These are phyloP conservation scores for Betula pendula DNA, from an alignment of 306 rosid genomes.

Conservation along the genomic window DNA sequence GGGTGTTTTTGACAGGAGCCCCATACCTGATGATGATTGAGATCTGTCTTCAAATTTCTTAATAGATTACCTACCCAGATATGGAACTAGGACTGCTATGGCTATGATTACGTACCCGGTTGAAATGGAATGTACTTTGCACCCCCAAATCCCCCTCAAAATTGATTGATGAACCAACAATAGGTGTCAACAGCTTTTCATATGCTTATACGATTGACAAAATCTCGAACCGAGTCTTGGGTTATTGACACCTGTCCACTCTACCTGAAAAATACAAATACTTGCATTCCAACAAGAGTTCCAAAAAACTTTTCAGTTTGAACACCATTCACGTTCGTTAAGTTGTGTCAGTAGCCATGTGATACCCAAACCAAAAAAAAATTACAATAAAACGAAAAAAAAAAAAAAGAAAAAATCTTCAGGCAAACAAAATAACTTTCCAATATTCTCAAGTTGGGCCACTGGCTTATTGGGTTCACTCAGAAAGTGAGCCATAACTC, in stretches of 20 bases:
- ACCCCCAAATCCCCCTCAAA: constrained; percentile 16
- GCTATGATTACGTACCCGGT: constrained; percentile 34
- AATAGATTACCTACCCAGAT: constrained; percentile 12
- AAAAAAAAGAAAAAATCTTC: too few species aligned
- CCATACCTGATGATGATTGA: constrained; percentile 33
- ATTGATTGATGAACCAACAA: constrained; percentile 32
- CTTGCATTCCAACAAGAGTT: neutral
- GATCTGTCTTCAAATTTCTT: neutral
- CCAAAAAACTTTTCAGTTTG: neutral
- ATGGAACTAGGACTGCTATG: constrained; percentile 24
- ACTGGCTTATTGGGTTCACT: neutral
- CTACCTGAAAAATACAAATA: constrained; percentile 1
- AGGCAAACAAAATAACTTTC: too few species aligned
- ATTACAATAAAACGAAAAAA: too few species aligned
- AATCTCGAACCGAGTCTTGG: neutral
- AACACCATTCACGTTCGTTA: neutral
- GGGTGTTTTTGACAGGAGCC: constrained; percentile 33
- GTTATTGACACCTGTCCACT: constrained; percentile 24
- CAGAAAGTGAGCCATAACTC: too few species aligned
- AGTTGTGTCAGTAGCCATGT: neutral
- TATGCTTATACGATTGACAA: neutral
- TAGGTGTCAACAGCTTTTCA: constrained; percentile 1
- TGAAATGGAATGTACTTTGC: constrained; percentile 41
- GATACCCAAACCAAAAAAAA: neutral
- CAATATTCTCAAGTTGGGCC: neutral